Evolutionary conservation across 768 basidiomycete genomes (phyloP), one percentile per base, ranked within the genome.

Genomic region (Pleurotus giganteus): DNA sequence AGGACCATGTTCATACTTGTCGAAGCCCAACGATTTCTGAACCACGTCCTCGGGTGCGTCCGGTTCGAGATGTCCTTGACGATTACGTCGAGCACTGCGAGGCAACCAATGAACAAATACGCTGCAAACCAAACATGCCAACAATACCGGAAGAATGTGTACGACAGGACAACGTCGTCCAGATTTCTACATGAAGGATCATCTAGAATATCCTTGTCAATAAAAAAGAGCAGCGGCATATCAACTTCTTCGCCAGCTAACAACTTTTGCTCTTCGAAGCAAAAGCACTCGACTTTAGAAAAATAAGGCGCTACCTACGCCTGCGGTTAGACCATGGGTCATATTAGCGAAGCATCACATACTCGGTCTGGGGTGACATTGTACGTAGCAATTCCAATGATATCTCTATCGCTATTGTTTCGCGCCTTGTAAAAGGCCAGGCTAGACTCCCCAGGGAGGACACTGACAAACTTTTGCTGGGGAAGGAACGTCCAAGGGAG

Each of bases 221-320:
- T 96, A 77, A 99, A 99, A 75, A 99, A 99, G 54, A 99, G 81
- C 17, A 99, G 79, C 2, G 97, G 97, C 82, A 99, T 92, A 70
- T 99, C 97, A 29, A 99, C 90, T 71, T 98, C 94, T 73, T 99
- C 97, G 26, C 89, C 88, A 0, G 95, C 94, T 23, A 97, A 76
- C 8, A 99, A 82, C 62, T 87, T 90, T 71, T 99, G 97, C 67
- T 99, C 97, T 69, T 99, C 97, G 61, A 99, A 99, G 71, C 97
- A 99, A 76, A 99, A 99, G 61, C 97, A 99, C 69, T 99, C 97
- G 11, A 99, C 94, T 74, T 99, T 99, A 47, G 95, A 94, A 66
- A 99, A 99, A 70, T 98, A 98, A 0, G 96, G 94, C 7, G 97
- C 97, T 61, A 98, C 82, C 96, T 98, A 64, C 17, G 31, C 17